Conservation (phyloP, 768 basidiomycete genomes). For the Leccinum longicurvipes region DNA sequence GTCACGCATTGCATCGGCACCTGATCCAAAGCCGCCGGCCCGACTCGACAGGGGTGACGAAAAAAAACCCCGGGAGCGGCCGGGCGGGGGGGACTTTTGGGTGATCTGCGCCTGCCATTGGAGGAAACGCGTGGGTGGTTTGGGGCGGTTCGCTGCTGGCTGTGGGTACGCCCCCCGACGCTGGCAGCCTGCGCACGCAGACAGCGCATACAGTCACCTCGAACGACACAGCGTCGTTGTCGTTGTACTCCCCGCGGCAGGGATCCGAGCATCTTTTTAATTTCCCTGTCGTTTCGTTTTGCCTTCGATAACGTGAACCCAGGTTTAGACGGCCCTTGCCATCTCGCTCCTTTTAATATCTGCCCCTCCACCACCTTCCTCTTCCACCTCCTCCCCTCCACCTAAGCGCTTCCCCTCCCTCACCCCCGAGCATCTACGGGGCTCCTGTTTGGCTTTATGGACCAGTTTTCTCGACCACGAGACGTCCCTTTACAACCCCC, state of each 20-base stretch:
- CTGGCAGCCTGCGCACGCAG: slow-evolving; percentile 7
- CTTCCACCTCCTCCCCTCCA: slow-evolving; percentile 1
- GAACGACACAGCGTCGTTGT: background rate
- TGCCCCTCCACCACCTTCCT: slow-evolving; percentile 2
- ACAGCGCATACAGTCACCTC: slow-evolving; percentile 1
- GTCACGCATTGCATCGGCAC: slow-evolving; percentile 23
- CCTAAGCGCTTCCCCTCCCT: slow-evolving; percentile 2
- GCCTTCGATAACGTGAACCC: slow-evolving; percentile 25
- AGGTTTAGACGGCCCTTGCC: slow-evolving; percentile 30
- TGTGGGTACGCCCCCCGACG: slow-evolving; percentile 4
- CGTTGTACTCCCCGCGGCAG: background rate
- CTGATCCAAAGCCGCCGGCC: slow-evolving; percentile 34
- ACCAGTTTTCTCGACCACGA: slow-evolving; percentile 31
- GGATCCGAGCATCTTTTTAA: slow-evolving; percentile 9
- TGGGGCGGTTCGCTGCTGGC: background rate
- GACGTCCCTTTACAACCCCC: slow-evolving; percentile 14
- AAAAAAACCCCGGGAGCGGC: slow-evolving; percentile 24
- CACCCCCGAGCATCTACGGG: background rate
- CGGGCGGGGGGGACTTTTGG: slow-evolving; percentile 10
- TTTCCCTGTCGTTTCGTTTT: slow-evolving; percentile 18
- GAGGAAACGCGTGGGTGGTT: slow-evolving; percentile 5
- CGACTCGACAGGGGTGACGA: slow-evolving; percentile 18
- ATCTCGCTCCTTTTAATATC: slow-evolving; percentile 26
- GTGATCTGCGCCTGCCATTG: slow-evolving; percentile 26
- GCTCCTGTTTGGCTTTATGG: slow-evolving; percentile 29